A percentile compares a stretch with the other conserved stretches of the same genome.
Evolutionary conservation across 2,329 filamentous ascomycete genomes (phyloP).

Genomic region (Drechslerella coelobrocha): DNA sequence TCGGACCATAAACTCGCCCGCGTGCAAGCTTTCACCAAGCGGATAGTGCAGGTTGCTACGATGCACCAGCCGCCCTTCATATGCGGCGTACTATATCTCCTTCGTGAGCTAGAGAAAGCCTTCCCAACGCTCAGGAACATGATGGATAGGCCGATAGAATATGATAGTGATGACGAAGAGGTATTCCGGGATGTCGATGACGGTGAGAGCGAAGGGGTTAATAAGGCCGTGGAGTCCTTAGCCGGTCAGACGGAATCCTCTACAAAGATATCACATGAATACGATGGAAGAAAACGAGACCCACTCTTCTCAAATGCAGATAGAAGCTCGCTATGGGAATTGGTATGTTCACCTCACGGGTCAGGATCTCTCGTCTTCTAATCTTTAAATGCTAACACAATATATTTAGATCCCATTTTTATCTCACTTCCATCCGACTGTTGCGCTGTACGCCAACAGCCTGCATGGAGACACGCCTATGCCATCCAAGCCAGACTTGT

Average conservation of each 20-base stretch:
- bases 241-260: too few relatives aligned
- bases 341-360: slow-evolving; percentile 66
- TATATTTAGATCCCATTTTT: slow-evolving; percentile 69
- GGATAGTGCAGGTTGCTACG: slow-evolving; percentile 79
- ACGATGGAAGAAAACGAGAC: slow-evolving; percentile 89
- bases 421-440: slow-evolving; percentile 89
- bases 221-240: too few relatives aligned
- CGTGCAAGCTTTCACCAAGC: slow-evolving; percentile 94
- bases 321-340: slow-evolving; percentile 88
- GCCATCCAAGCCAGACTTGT: slow-evolving; percentile 86
- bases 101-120: slow-evolving; percentile 77
- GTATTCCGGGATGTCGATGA: slow-evolving; percentile 73
- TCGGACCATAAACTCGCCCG: slow-evolving; percentile 87
- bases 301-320: slow-evolving; percentile 88
- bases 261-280: slow-evolving; percentile 60
- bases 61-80: slow-evolving; percentile 92
- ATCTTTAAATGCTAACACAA: neutral
- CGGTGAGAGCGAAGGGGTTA: slow-evolving; percentile 56
- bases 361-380: neutral
- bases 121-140: slow-evolving; percentile 83
- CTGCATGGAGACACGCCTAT: slow-evolving; percentile 73
- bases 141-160: slow-evolving; percentile 79
- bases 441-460: slow-evolving; percentile 78
- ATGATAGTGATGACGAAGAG: slow-evolving; percentile 75
- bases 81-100: slow-evolving; percentile 88